Percentiles rank a stretch among this genome's conserved stretches.
Evolutionary conservation across 139 green algal species (phyloP).

Genomic region (Deuterostichococcus epilithicus): DNA sequence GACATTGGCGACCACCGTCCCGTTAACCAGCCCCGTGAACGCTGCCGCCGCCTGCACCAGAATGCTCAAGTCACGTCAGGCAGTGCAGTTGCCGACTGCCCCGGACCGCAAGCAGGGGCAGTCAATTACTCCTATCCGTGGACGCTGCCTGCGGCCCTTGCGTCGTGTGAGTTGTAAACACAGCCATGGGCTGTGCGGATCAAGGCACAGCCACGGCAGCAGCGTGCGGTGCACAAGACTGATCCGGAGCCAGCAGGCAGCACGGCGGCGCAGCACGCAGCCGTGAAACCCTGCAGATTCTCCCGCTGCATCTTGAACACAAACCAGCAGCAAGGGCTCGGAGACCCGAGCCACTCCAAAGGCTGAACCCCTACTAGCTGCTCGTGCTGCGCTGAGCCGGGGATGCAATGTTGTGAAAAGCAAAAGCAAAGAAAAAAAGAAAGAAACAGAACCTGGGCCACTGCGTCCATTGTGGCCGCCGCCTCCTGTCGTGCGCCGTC

Average conservation of each 20-base stretch:
- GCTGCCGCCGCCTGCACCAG: not conserved
- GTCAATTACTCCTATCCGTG: too few relatives aligned
- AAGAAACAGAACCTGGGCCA: conserved; percentile 7
- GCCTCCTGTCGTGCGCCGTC: conserved; percentile 4
- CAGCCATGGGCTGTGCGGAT: too few relatives aligned
- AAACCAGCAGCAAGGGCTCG: not conserved
- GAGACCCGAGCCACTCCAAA: not conserved
- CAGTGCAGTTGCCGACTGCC: conserved; percentile 1
- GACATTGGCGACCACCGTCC: not conserved
- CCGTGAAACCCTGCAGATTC: too few relatives aligned
- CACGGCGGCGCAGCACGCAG: too few relatives aligned
- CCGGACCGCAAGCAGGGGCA: too few relatives aligned
- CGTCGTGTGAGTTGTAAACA: too few relatives aligned
- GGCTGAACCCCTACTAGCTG: not conserved
- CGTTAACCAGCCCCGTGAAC: not conserved
- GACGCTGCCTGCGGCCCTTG: too few relatives aligned
- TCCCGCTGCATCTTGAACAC: not conserved
- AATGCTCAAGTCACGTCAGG: too few relatives aligned
- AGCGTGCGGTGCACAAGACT: too few relatives aligned
- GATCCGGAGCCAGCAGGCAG: too few relatives aligned
- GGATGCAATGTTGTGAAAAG: not conserved
- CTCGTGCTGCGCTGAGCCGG: not conserved
- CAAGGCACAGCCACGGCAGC: too few relatives aligned
- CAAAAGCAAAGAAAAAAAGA: too few relatives aligned
- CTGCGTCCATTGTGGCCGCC: conserved; percentile 12